Evolutionary conservation across 2,329 filamentous ascomycete genomes (phyloP).

Genomic region (Fusarium dlaminii): DNA sequence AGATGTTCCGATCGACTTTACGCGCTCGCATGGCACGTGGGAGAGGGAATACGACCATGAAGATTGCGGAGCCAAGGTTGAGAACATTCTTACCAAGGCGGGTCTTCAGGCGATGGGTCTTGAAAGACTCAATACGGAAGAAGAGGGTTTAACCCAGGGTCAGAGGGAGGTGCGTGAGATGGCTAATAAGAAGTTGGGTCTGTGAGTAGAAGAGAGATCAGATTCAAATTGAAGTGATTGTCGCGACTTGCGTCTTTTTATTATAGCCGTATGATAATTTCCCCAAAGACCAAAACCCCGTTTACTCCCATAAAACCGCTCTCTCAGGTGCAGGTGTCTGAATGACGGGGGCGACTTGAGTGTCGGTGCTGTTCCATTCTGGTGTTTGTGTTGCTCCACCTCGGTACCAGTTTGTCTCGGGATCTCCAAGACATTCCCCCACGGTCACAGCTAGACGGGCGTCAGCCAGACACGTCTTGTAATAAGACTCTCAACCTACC

Average conservation of each 20-base stretch:
- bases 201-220: background rate
- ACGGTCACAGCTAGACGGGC: background rate
- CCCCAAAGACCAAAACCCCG: fast-evolving
- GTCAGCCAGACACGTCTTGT: fast-evolving
- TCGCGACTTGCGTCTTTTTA: background rate
- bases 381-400: background rate
- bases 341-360: background rate
- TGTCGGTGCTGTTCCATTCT: background rate
- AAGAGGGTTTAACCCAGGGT: background rate
- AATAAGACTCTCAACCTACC: fast-evolving
- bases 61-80: background rate
- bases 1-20: background rate
- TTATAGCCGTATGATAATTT: background rate
- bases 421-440: slow-evolving; percentile 21
- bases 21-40: background rate
- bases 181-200: background rate
- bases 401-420: slow-evolving; percentile 19
- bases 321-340: slow-evolving; percentile 4
- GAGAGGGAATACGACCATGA: background rate
- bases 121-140: background rate
- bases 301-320: background rate
- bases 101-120: background rate
- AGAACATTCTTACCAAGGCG: background rate
- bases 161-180: background rate
- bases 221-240: background rate